These are phyloP conservation scores for Lasiosphaeris hirsuta DNA, from an alignment of 495 filamentous ascomycete species.

Conservation along the genomic window DNA sequence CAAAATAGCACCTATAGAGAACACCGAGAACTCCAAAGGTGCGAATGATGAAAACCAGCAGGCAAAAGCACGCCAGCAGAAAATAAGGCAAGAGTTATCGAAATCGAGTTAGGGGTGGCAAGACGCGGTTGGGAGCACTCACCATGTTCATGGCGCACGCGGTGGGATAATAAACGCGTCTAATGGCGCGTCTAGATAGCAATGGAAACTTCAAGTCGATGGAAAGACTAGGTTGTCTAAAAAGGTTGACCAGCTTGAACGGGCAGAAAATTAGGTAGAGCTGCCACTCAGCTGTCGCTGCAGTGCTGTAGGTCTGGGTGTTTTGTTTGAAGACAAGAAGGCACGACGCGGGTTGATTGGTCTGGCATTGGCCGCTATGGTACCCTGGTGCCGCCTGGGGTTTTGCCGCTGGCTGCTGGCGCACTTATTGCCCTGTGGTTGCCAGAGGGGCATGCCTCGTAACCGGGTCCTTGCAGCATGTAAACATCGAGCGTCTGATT, in stretches of 20 bases:
- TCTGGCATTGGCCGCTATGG: neutral
- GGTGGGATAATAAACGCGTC: neutral
- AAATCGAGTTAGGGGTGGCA: neutral
- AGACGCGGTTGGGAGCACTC: neutral
- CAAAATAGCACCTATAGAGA: too few species aligned
- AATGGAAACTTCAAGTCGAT: too few species aligned
- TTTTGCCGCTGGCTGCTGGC: neutral
- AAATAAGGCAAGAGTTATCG: neutral
- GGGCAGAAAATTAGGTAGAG: neutral
- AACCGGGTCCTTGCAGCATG: neutral
- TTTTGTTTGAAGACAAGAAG: constrained; percentile 16
- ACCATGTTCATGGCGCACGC: neutral
- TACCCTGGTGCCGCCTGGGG: neutral
- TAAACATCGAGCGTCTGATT: constrained; percentile 8
- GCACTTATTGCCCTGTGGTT: neutral
- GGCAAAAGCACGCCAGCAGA: too few species aligned
- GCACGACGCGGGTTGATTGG: constrained; percentile 16
- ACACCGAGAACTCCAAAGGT: neutral
- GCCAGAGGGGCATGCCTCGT: constrained; percentile 8
- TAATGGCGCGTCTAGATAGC: neutral
- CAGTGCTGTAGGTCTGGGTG: neutral
- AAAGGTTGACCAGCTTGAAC: too few species aligned
- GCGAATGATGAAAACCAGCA: neutral
- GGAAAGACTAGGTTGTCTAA: too few species aligned
- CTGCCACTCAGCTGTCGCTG: neutral